Percentiles rank a stretch among this genome's conserved stretches.
Conservation (phyloP, 164 flowering plant genomes). For the Euptelea pleiosperma region DNA sequence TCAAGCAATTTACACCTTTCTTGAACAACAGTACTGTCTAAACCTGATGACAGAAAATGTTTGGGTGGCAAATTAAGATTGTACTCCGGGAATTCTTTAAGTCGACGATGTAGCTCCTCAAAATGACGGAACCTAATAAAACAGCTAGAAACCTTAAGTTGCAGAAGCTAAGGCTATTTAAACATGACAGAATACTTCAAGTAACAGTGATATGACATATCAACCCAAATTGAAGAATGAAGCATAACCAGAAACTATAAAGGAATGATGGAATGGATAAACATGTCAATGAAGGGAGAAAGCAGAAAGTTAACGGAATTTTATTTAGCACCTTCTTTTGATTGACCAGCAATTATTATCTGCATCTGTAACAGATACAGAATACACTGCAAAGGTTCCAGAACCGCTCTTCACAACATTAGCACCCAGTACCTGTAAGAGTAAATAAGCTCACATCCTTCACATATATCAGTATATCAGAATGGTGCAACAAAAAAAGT, state of each 20-base stretch:
- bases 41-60: conserved; percentile 88
- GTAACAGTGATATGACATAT: conserved; percentile 1
- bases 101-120: conserved; percentile 95
- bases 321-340: conserved; percentile 82
- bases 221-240: neutral
- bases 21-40: conserved; percentile 74
- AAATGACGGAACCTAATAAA: conserved; percentile 84
- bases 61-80: conserved; percentile 98
- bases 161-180: neutral
- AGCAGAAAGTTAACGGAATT: conserved; percentile 12
- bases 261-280: conserved; percentile 4
- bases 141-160: neutral
- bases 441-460: conserved; percentile 23
- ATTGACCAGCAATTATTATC: conserved; percentile 85
- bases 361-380: conserved; percentile 87
- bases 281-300: conserved; percentile 5
- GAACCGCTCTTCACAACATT: conserved; percentile 93
- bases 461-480: conserved; percentile 17
- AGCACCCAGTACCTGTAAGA: conserved; percentile 90
- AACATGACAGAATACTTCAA: neutral
- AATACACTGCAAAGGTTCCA: conserved; percentile 86
- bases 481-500: conserved; percentile 5
- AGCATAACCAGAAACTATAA: neutral
- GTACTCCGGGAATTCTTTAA: conserved; percentile 82
- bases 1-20: conserved; percentile 92